Percentiles rank a stretch among this genome's conserved stretches.
Conservation (phyloP, 1,284 basidiomycete species). For the Ustilago trichophora region DNA sequence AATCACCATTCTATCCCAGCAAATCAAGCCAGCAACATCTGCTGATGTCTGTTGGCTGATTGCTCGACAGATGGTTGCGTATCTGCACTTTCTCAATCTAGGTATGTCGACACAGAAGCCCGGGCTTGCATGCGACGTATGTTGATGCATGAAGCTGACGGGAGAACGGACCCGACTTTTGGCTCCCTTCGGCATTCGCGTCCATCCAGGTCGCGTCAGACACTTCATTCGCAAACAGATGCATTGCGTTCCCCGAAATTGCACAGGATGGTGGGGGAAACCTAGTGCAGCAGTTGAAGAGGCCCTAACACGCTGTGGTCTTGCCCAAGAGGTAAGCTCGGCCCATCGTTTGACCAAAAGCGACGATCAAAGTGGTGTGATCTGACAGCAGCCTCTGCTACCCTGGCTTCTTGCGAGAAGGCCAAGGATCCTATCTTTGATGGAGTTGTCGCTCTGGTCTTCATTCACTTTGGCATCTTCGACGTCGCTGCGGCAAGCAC, state of each 20-base stretch:
- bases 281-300: neutral
- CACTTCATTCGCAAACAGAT: constrained; percentile 2
- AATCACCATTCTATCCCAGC: neutral
- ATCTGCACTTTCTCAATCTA: constrained; percentile 22
- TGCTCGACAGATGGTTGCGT: constrained; percentile 15
- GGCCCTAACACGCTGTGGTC: constrained; percentile 1
- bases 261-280: constrained; percentile 1
- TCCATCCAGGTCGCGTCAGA: constrained; percentile 4
- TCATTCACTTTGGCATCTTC: constrained; percentile 15
- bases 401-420: too few relatives aligned
- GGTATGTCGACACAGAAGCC: constrained; percentile 16
- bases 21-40: constrained; percentile 7
- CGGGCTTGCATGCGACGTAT: too few relatives aligned
- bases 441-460: constrained; percentile 7
- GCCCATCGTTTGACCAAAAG: too few relatives aligned
- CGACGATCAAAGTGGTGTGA: too few relatives aligned
- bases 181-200: too few relatives aligned
- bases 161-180: too few relatives aligned
- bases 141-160: neutral
- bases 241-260: neutral
- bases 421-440: constrained; percentile 5
- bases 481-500: neutral
- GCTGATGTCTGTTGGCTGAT: constrained; percentile 3
- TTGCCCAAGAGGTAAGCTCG: neutral
- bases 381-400: too few relatives aligned